Percentiles rank a stretch among this genome's conserved stretches.
Conservation (phyloP, 495 filamentous ascomycete species). For the Cercophora sp. region DNA sequence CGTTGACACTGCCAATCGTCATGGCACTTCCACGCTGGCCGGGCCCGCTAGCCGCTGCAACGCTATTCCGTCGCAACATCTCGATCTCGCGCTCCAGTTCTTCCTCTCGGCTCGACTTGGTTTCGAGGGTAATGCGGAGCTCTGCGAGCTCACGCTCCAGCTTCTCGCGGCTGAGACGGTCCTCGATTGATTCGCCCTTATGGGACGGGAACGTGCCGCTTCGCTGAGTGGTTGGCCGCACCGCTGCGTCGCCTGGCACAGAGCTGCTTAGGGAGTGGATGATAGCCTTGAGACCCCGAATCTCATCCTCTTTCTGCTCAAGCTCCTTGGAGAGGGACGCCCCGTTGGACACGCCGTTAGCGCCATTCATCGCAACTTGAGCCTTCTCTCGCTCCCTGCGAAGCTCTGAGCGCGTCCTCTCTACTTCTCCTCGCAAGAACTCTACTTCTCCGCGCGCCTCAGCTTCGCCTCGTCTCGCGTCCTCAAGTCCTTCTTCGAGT, state of each 20-base stretch:
- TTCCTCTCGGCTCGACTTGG: conserved; percentile 73
- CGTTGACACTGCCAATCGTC: conserved; percentile 47
- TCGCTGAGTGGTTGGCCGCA: conserved; percentile 40
- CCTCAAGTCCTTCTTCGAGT: conserved; percentile 93
- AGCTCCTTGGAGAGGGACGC: conserved; percentile 62
- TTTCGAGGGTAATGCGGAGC: conserved; percentile 63
- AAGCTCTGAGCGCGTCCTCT: conserved; percentile 85
- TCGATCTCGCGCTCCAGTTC: conserved; percentile 88
- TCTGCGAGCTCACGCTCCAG: conserved; percentile 77
- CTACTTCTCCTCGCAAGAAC: conserved; percentile 92
- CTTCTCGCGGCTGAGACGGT: conserved; percentile 53
- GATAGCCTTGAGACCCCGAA: conserved; percentile 92
- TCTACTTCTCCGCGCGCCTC: conserved; percentile 96
- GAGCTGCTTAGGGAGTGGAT: conserved; percentile 85
- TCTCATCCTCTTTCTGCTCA: conserved; percentile 95
- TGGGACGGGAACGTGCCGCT: conserved; percentile 35
- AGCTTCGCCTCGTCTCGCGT: conserved; percentile 92
- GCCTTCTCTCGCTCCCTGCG: conserved; percentile 87
- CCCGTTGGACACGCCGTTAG: conserved; percentile 45
- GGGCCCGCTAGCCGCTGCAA: conserved; percentile 16
- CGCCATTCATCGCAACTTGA: conserved; percentile 54
- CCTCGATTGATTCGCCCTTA: conserved; percentile 52
- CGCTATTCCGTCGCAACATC: conserved; percentile 49
- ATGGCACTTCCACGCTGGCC: conserved; percentile 46
- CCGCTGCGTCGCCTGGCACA: conserved; percentile 47